Base-by-base conservation (phyloP, 2,329 filamentous ascomycete genomes). In the Neonectria coccinea region DNA sequence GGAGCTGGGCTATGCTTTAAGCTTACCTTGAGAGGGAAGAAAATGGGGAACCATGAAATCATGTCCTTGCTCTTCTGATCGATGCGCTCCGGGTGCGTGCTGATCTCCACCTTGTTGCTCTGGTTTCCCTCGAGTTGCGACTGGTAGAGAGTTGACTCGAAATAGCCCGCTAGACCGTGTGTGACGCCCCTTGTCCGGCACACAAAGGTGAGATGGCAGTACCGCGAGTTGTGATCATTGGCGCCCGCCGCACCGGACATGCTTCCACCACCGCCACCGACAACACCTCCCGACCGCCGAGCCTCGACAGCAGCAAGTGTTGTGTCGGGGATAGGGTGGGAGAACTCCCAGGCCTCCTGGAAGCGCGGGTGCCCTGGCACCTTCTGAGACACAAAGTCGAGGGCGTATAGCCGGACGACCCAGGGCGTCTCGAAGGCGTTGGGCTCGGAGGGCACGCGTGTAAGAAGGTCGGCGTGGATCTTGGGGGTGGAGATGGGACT, bases 1-100 rank as follows among this genome's bases (percentile, higher is more conserved):
- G 0, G 12, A 16, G 2, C 10, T 29, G 27, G 25, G 14, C 4
- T 16, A 8, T 3, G 16, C 1, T 1, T 1, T 0, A 33, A 8
- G 22, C 87, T 75, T 83, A 94, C 94, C 89, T 96, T 97, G 14
- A 99, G 82, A 0, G 97, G 96, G 76, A 99, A 99, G 82, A 95
- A 97, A 31, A 99, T 98, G 1, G 96, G 96, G 78, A 99, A 99
- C 96, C 96, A 99, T 59, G 93, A 97, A 68, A 97, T 97, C 97
- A 99, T 99, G 73, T 97, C 94, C 76, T 91, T 92, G 84, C 94
- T 97, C 87, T 98, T 98, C 62, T 83, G 83, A 60, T 96, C 93
- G 80, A 99, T 98, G 31, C 91, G 92, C 68, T 97, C 92, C 0
- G 96, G 97, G 74, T 97, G 91, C 4, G 92, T 99, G 74, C 93